These are phyloP conservation scores for Beauveria caledonica DNA, from an alignment of 2,329 filamentous ascomycete species.

Conservation along the genomic window DNA sequence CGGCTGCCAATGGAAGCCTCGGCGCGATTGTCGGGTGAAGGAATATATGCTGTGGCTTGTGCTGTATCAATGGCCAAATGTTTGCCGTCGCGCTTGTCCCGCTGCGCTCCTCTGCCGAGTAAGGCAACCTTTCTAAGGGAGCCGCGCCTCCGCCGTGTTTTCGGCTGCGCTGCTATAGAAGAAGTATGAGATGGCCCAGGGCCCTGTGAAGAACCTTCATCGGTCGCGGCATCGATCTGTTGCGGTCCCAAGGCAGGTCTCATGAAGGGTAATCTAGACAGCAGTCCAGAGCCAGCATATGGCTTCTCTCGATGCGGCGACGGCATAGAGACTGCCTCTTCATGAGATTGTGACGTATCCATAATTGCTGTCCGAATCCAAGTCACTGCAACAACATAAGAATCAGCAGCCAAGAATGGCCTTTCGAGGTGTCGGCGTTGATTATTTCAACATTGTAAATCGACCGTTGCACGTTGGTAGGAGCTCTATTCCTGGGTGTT, in stretches of 20 bases:
- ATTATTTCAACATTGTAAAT: not conserved
- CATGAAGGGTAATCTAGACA: slow-evolving; percentile 64
- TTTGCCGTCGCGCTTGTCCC: slow-evolving; percentile 47
- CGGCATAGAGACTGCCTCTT: not conserved
- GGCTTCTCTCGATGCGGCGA: not conserved
- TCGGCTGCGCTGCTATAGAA: slow-evolving; percentile 31
- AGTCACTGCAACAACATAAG: not conserved
- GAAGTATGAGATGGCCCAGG: not conserved
- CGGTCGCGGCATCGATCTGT: slow-evolving; percentile 23
- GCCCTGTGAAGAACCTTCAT: slow-evolving; percentile 16
- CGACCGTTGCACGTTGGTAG: not conserved
- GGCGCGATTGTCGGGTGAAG: not conserved
- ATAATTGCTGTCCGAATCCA: not conserved
- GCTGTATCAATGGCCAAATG: slow-evolving; percentile 35
- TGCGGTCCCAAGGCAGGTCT: slow-evolving; percentile 32
- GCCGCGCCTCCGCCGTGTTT: slow-evolving; percentile 63
- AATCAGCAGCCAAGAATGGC: not conserved
- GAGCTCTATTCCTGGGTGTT: not conserved
- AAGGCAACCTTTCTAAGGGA: slow-evolving; percentile 83
- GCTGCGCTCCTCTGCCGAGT: slow-evolving; percentile 62
- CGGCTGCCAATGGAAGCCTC: slow-evolving; percentile 13
- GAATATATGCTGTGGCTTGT: slow-evolving; percentile 18
- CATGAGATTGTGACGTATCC: not conserved
- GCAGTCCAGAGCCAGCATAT: slow-evolving; percentile 43
- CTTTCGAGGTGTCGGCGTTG: not conserved